A percentile compares a stretch with the other conserved stretches of the same genome.
Evolutionary conservation across 768 basidiomycete genomes (phyloP).

Genomic region (Dioszegia aurantiaca): DNA sequence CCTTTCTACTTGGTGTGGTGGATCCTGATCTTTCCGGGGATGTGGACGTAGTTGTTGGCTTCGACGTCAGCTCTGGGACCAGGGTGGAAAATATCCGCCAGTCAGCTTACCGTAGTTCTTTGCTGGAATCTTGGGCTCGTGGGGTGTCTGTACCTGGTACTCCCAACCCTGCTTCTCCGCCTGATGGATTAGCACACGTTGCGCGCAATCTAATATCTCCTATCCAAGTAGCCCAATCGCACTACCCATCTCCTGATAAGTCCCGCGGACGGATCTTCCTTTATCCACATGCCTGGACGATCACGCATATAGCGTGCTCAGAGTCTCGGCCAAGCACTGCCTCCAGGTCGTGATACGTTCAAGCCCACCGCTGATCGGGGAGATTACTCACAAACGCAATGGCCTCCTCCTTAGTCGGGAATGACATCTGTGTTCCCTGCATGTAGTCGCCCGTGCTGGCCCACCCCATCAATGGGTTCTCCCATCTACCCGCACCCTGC

Average conservation of each 20-base stretch:
- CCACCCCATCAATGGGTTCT: slow-evolving; percentile 97
- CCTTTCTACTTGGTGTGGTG: slow-evolving; percentile 79
- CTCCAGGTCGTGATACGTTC: no score
- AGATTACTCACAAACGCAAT: slow-evolving; percentile 66
- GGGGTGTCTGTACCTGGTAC: slow-evolving; percentile 72
- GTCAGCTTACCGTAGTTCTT: slow-evolving; percentile 52
- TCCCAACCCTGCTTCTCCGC: slow-evolving; percentile 99
- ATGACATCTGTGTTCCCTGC: slow-evolving; percentile 81
- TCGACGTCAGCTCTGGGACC: slow-evolving; percentile 65
- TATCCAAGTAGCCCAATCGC: no score
- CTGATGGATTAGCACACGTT: slow-evolving; percentile 20
- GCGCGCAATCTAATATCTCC: not conserved
- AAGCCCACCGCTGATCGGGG: not conserved
- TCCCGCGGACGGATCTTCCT: no score
- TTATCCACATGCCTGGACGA: no score
- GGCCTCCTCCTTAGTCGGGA: slow-evolving; percentile 84
- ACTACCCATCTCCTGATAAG: no score
- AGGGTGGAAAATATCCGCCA: not conserved
- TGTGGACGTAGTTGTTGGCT: slow-evolving; percentile 90
- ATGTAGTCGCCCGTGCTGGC: slow-evolving; percentile 97
- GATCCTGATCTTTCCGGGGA: slow-evolving; percentile 70
- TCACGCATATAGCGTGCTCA: no score
- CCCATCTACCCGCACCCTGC: slow-evolving; percentile 88
- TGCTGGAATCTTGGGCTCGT: slow-evolving; percentile 49
- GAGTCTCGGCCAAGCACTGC: no score